Evolutionary conservation across 495 filamentous ascomycete genomes (phyloP).

Genomic region (Penicillium samsonianum): DNA sequence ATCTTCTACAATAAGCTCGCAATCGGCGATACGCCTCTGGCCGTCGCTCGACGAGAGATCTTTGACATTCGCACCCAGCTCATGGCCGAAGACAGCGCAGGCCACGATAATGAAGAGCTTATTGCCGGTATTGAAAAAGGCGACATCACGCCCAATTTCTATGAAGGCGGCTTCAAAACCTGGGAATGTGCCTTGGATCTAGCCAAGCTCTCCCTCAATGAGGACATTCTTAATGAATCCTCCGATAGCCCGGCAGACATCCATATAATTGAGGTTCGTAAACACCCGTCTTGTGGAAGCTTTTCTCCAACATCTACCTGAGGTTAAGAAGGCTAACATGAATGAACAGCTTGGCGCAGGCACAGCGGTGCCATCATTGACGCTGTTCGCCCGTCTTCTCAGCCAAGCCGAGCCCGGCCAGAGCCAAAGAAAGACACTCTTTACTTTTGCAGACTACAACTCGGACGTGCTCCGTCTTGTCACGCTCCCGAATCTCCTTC

Average conservation of each 20-base stretch:
- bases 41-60: conserved; percentile 79
- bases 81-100: conserved; percentile 76
- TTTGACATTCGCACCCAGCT: conserved; percentile 93
- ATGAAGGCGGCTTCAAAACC: conserved; percentile 98
- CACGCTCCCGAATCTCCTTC: conserved; percentile 82
- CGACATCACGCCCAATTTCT: conserved; percentile 86
- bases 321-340: neutral
- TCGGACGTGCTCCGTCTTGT: conserved; percentile 79
- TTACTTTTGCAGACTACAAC: conserved; percentile 90
- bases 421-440: conserved; percentile 45
- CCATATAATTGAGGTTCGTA: conserved; percentile 75
- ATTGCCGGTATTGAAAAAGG: conserved; percentile 68
- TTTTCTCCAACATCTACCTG: neutral
- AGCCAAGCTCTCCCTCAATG: conserved; percentile 56
- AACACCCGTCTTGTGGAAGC: neutral
- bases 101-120: conserved; percentile 45
- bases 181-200: conserved; percentile 96
- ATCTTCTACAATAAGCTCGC: conserved; percentile 69
- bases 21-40: conserved; percentile 49
- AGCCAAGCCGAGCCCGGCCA: conserved; percentile 25
- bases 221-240: conserved; percentile 18
- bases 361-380: conserved; percentile 79
- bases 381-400: conserved; percentile 72
- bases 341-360: conserved; percentile 76
- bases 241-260: conserved; percentile 39